Evolutionary conservation across 345 rosid genomes (phyloP), one percentile per base, ranked within the genome.

Genomic region (Salix udensis): DNA sequence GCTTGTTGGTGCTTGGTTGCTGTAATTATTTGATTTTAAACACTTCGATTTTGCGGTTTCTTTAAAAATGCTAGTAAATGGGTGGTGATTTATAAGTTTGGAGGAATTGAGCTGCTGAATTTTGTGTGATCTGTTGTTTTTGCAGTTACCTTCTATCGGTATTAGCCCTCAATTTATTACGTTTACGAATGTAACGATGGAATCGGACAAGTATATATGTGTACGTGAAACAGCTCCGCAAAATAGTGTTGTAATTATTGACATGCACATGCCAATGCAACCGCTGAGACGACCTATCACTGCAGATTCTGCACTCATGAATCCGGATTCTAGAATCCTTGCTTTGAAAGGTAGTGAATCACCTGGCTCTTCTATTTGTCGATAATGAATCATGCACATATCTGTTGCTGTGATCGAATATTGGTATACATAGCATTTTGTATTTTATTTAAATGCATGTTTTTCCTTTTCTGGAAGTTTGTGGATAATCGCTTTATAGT

Each of bases 161-260:
- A 94, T 94, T 78, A 87, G 85, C 80, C 91, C 86, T 60, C 91
- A 91, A 74, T 94, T 91, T 78, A 90, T 94, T 58, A 89, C 89
- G 50, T 91, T 93, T 75, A 90, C 97, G 16, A 86, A 91, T 73
- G 92, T 94, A 50, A 94, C 97, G 1, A 91, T 88, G 94, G 98
- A 91, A 71, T 91, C 98, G 5, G 95, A 94, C 62, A 94, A 90
- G 87, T 93, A 88, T 39, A 94, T 94, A 31, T 94, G 95, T 74
- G 97, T 94, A 52, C 84, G 94, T 77, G 97, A 94, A 83, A 94
- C 97, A 23, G 78, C 97, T n/a, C 94, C 94, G 0, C 97, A 91
- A 76, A 90, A 90, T 68, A 91, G 92, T 74, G 95, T 91, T 52
- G 97, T 91, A 19, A 88, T 94, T 71, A 75, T 91, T 52, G 98